These are phyloP conservation scores for Microdochium bolleyi DNA, from an alignment of 2,329 filamentous ascomycete genomes.

Conservation along the genomic window DNA sequence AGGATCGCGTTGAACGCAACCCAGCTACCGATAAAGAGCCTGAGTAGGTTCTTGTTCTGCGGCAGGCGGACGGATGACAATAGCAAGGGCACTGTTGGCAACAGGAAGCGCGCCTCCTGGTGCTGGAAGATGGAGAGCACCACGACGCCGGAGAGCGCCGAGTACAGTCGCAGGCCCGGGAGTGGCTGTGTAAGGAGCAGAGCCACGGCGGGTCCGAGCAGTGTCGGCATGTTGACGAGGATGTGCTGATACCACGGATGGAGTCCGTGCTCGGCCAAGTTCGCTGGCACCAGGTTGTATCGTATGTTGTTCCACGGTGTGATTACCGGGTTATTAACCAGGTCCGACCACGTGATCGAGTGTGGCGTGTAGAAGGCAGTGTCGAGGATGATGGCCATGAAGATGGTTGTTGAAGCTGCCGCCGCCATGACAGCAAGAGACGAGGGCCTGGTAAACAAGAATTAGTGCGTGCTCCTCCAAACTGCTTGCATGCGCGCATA, in stretches of 20 bases:
- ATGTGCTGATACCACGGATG: conserved; percentile 75
- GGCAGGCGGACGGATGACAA: conserved; percentile 66
- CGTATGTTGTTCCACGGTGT: conserved; percentile 71
- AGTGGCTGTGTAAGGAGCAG: conserved; percentile 52
- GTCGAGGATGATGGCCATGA: conserved; percentile 72
- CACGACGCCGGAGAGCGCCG: conserved; percentile 63
- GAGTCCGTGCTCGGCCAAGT: conserved; percentile 67
- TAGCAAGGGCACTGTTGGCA: conserved; percentile 70
- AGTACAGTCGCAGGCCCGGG: conserved; percentile 56
- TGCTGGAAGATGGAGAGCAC: conserved; percentile 70
- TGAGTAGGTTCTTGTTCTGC: conserved; percentile 36
- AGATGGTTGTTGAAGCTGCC: conserved; percentile 59
- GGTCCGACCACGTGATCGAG: conserved; percentile 55
- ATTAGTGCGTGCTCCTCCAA: conserved; percentile 4
- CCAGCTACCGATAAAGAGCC: conserved; percentile 55
- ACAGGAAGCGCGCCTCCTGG: conserved; percentile 71
- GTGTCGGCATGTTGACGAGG: conserved; percentile 60
- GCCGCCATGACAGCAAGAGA: conserved; percentile 56
- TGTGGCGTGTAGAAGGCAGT: conserved; percentile 71
- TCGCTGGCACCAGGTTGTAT: conserved; percentile 64
- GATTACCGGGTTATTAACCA: conserved; percentile 59
- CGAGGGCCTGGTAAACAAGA: conserved; percentile 34
- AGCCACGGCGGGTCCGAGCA: conserved; percentile 62
- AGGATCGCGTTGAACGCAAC: conserved; percentile 61
- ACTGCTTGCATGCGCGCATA: not conserved